Conservation (phyloP, 768 basidiomycete species). For the Coprinopsis marcescibilis region DNA sequence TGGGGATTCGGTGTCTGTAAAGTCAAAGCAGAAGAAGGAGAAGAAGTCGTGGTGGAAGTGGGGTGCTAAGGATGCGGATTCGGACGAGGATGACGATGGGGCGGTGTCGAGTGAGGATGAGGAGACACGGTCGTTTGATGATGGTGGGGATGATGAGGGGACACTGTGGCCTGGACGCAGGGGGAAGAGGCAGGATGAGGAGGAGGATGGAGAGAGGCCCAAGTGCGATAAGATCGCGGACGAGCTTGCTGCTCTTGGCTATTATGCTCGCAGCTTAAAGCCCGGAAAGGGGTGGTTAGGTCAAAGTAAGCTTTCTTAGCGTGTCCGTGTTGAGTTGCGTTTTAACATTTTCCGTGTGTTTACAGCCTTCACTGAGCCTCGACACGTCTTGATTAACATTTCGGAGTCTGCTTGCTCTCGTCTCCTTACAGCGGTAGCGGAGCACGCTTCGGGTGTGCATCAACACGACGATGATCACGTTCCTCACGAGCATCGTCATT, state of each 20-base stretch:
- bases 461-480: slow-evolving; percentile 1
- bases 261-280: slow-evolving; percentile 60
- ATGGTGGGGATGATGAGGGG: not conserved
- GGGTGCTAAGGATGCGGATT: slow-evolving; percentile 1
- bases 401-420: slow-evolving; percentile 44
- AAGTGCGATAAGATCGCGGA: slow-evolving; percentile 34
- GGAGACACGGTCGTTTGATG: slow-evolving; percentile 4
- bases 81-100: not conserved
- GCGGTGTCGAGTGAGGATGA: slow-evolving; percentile 2
- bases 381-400: slow-evolving; percentile 54
- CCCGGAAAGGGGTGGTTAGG: slow-evolving; percentile 46
- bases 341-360: not conserved
- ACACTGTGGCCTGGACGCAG: slow-evolving; percentile 11
- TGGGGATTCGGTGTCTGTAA: slow-evolving; percentile 4
- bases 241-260: slow-evolving; percentile 48
- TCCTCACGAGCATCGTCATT: slow-evolving; percentile 5
- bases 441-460: not conserved
- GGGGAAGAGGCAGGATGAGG: slow-evolving; percentile 9
- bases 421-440: slow-evolving; percentile 18
- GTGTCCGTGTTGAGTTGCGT: not conserved
- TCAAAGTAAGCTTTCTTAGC: slow-evolving; percentile 24
- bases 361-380: slow-evolving; percentile 35
- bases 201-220: slow-evolving; percentile 16
- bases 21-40: slow-evolving; percentile 13
- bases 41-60: not conserved